Percentiles rank a stretch among this genome's conserved stretches.
Conservation (phyloP, 192 early-diverging fungal species). For the Anaeromyces robustus region DNA sequence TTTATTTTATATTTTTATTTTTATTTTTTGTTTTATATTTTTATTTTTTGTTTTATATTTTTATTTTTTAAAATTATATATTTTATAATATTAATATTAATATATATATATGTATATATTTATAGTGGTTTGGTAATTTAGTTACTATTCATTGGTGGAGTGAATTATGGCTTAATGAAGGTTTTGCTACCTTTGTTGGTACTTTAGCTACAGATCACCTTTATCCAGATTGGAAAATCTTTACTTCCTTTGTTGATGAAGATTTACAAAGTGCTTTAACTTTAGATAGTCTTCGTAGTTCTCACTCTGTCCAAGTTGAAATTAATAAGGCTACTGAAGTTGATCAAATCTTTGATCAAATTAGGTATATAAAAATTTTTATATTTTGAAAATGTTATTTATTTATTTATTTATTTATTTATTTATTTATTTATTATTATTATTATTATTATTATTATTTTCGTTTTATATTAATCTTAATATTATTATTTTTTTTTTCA, state of each 20-base stretch:
- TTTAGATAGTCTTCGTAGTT: slow-evolving; percentile 68
- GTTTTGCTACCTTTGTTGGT: slow-evolving; percentile 93
- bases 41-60: too few species aligned
- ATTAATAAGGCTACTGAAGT: slow-evolving; percentile 73
- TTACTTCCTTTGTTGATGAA: slow-evolving; percentile 69
- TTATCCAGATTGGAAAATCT: slow-evolving; percentile 92
- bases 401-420: too few species aligned
- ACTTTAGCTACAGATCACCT: slow-evolving; percentile 71
- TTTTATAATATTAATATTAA: not conserved
- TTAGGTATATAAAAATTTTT: too few species aligned
- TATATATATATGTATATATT: not conserved
- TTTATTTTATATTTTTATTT: too few species aligned
- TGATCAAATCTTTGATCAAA: slow-evolving; percentile 75
- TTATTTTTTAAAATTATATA: too few species aligned
- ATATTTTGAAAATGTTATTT: too few species aligned
- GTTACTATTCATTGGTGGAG: slow-evolving; percentile 97
- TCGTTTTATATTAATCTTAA: too few species aligned
- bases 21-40: too few species aligned
- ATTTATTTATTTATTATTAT: too few species aligned
- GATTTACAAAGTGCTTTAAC: slow-evolving; percentile 62
- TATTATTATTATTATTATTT: too few species aligned
- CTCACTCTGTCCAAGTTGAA: slow-evolving; percentile 84
- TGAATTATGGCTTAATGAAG: slow-evolving; percentile 91
- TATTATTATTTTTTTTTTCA: not conserved
- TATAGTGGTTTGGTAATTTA: slow-evolving; percentile 66